These are phyloP conservation scores for Macaranga tanarius DNA, from an alignment of 441 rosid genomes.

Conservation along the genomic window DNA sequence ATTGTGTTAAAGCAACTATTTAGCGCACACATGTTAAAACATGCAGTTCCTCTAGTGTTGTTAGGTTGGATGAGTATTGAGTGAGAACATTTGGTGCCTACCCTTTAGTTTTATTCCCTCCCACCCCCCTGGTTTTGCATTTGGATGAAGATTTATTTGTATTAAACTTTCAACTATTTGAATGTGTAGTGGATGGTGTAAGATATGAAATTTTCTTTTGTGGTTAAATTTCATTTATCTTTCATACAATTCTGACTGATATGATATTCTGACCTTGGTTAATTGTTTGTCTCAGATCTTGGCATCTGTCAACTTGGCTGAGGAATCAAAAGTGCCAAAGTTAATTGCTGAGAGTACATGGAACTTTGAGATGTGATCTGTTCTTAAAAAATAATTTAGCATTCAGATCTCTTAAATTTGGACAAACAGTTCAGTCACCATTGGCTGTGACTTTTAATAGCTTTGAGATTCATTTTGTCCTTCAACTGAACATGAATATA, in stretches of 20 bases:
- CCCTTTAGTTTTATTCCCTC: neutral
- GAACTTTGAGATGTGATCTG: slow-evolving; percentile 53
- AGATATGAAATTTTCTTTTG: neutral
- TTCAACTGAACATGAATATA: neutral
- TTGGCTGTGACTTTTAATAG: slow-evolving; percentile 6
- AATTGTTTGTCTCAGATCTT: slow-evolving; percentile 40
- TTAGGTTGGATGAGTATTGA: neutral
- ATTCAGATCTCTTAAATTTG: slow-evolving; percentile 20
- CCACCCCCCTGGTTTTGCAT: neutral
- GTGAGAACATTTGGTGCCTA: neutral
- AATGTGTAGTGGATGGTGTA: slow-evolving; percentile 6
- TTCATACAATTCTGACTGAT: neutral
- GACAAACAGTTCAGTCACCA: slow-evolving; percentile 16
- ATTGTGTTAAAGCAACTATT: neutral
- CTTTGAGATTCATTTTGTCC: slow-evolving; percentile 14
- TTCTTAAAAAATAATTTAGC: slow-evolving; percentile 13
- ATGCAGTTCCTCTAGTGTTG: neutral
- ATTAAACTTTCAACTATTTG: neutral
- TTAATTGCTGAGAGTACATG: slow-evolving; percentile 64
- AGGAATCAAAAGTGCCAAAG: slow-evolving; percentile 61
- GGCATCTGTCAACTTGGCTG: slow-evolving; percentile 61
- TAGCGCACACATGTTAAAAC: neutral
- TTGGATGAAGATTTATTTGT: neutral
- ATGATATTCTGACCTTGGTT: slow-evolving; percentile 2
- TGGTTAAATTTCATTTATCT: neutral